Evolutionary conservation across 768 basidiomycete genomes (phyloP).

Genomic region (Lactarius vividus): DNA sequence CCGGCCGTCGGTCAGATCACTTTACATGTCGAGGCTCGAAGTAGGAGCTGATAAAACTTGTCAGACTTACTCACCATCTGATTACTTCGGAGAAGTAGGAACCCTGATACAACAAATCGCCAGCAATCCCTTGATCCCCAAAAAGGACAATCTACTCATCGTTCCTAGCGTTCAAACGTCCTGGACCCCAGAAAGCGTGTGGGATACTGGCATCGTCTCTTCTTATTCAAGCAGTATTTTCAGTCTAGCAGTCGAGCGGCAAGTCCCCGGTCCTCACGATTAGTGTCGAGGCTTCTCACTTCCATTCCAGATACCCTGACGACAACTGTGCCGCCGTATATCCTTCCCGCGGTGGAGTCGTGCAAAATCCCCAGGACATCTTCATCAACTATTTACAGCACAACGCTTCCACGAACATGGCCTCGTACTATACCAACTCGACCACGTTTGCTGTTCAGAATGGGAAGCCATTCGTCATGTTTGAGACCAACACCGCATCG

Average conservation of each 20-base stretch:
- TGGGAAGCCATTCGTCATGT: conserved; percentile 49
- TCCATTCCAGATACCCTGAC: conserved; percentile 47
- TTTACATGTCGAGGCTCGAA: not conserved
- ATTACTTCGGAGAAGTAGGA: conserved; percentile 37
- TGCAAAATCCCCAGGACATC: conserved; percentile 43
- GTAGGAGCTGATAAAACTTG: not conserved
- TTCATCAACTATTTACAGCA: conserved; percentile 64
- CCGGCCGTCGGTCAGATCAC: conserved; percentile 22
- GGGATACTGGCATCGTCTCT: conserved; percentile 23
- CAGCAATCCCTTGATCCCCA: conserved; percentile 9
- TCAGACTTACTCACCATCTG: conserved; percentile 26
- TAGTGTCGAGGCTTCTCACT: conserved; percentile 11
- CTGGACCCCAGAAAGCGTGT: conserved; percentile 26
- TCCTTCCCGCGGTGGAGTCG: conserved; percentile 37
- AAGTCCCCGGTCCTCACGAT: not conserved
- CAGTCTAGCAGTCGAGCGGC: conserved; percentile 25
- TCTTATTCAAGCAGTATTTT: conserved; percentile 13
- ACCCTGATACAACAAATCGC: conserved; percentile 18
- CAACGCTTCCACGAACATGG: conserved; percentile 47
- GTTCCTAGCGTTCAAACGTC: conserved; percentile 19
- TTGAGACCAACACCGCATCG: conserved; percentile 56
- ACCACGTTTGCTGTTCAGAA: conserved; percentile 39
- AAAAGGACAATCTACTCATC: conserved; percentile 20
- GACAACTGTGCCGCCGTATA: conserved; percentile 60
- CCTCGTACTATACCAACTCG: conserved; percentile 53